Evolutionary conservation across 257 asterid genomes (phyloP).

Genomic region (Ocimum tenuiflorum): DNA sequence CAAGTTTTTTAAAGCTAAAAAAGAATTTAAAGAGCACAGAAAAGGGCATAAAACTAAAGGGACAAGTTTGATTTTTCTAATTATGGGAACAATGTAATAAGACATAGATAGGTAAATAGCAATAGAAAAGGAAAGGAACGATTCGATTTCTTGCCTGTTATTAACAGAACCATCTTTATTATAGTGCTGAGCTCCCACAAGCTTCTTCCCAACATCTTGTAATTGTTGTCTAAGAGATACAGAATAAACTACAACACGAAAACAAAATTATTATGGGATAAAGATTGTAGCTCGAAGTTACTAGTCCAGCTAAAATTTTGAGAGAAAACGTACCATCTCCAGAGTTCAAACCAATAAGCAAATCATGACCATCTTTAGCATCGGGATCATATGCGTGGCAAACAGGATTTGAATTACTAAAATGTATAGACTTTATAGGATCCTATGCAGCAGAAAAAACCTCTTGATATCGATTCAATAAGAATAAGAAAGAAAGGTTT

Average conservation of each 20-base stretch:
- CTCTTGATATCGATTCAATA: slow-evolving; percentile 30
- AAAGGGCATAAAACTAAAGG: background rate
- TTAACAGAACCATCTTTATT: slow-evolving; percentile 92
- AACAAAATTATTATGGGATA: slow-evolving; percentile 10
- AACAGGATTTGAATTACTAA: slow-evolving; percentile 85
- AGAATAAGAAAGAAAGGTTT: background rate
- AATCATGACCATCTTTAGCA: slow-evolving; percentile 95
- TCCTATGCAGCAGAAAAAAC: slow-evolving; percentile 52
- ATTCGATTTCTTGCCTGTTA: slow-evolving; percentile 46
- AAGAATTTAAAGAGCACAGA: background rate
- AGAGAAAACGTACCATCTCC: slow-evolving; percentile 71
- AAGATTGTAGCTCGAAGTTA: slow-evolving; percentile 1
- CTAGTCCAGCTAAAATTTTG: background rate
- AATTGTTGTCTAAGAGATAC: slow-evolving; percentile 88
- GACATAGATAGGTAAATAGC: background rate
- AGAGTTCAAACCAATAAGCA: slow-evolving; percentile 83
- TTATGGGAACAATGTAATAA: background rate
- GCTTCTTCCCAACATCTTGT: slow-evolving; percentile 98
- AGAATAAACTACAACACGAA: slow-evolving; percentile 67
- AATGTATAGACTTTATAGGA: slow-evolving; percentile 89
- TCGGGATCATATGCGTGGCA: slow-evolving; percentile 98
- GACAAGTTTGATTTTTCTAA: background rate
- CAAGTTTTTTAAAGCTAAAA: background rate
- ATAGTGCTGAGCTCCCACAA: slow-evolving; percentile 95
- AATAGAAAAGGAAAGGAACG: background rate